phyloP scores from a whole-genome alignment of 2,329 filamentous ascomycete genomes.

The Macrophomina tecta region DNA sequence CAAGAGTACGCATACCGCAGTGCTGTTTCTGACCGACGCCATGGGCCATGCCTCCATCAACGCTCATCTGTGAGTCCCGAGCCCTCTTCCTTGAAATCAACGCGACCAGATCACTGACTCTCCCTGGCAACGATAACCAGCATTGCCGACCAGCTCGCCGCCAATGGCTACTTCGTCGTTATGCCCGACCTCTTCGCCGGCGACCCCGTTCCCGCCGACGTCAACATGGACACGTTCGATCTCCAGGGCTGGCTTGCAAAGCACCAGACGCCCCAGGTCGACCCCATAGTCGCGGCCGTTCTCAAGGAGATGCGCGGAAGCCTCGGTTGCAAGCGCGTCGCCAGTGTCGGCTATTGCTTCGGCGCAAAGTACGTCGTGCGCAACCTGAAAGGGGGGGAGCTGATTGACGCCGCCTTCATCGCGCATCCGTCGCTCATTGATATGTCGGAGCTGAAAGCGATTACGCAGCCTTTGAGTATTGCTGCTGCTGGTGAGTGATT shows the following conservation, averaged over 20 bases:
- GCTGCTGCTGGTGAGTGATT: slow-evolving; percentile 61
- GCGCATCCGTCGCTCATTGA: slow-evolving; percentile 80
- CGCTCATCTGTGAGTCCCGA: slow-evolving; percentile 45
- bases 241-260: slow-evolving; percentile 56
- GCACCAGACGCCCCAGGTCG: slow-evolving; percentile 54
- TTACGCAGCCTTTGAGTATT: slow-evolving; percentile 65
- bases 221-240: slow-evolving; percentile 55
- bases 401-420: slow-evolving; percentile 71
- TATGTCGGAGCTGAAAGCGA: slow-evolving; percentile 63
- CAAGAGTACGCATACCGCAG: slow-evolving; percentile 59
- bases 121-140: slow-evolving; percentile 29
- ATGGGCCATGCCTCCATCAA: slow-evolving; percentile 63
- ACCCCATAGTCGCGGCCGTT: slow-evolving; percentile 58
- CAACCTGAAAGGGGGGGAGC: slow-evolving; percentile 62
- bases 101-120: neutral
- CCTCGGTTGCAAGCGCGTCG: slow-evolving; percentile 54
- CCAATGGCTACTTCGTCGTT: slow-evolving; percentile 72
- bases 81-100: neutral
- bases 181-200: slow-evolving; percentile 75
- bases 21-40: slow-evolving; percentile 64
- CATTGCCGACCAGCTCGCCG: slow-evolving; percentile 76
- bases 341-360: slow-evolving; percentile 57
- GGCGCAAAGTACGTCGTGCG: slow-evolving; percentile 65
- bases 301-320: slow-evolving; percentile 54
- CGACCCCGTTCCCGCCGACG: slow-evolving; percentile 64